A percentile compares a stretch with the other conserved stretches of the same genome.
Conservation (phyloP, 2,329 filamentous ascomycete genomes). For the Thyridium curvatum region DNA sequence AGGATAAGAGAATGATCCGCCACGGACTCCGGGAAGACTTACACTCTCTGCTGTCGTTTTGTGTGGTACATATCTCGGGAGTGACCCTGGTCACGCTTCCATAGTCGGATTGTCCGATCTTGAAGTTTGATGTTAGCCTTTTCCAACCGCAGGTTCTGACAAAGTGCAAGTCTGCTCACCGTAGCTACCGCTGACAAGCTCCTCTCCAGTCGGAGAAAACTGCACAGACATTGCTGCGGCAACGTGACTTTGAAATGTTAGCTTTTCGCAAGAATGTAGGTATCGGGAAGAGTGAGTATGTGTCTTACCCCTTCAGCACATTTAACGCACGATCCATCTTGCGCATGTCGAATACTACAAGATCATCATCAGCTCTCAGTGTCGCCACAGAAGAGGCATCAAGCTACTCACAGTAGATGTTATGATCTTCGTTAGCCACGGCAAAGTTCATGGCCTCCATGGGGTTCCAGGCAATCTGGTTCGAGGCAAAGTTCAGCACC, state of each 20-base stretch:
- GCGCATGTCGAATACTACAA: constrained; percentile 77
- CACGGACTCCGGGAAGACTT: constrained; percentile 7
- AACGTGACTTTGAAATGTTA: constrained; percentile 53
- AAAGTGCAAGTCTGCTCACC: constrained; percentile 27
- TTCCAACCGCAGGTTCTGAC: too few species aligned
- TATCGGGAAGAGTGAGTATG: not conserved
- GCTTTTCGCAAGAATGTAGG: not conserved
- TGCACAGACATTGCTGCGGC: constrained; percentile 93
- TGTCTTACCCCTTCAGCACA: constrained; percentile 58
- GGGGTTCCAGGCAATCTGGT: constrained; percentile 86
- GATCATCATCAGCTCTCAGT: not conserved
- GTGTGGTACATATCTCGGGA: constrained; percentile 95
- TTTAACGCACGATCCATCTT: constrained; percentile 84
- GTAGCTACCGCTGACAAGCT: constrained; percentile 85
- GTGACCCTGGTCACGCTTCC: constrained; percentile 73
- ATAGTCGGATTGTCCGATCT: constrained; percentile 81
- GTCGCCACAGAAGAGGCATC: too few species aligned
- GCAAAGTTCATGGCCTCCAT: constrained; percentile 70
- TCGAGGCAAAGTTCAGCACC: constrained; percentile 74
- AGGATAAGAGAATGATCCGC: not conserved
- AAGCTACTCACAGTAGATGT: constrained; percentile 56
- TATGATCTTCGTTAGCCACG: constrained; percentile 90
- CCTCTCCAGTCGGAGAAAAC: constrained; percentile 89
- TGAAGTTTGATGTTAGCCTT: constrained; percentile 22
- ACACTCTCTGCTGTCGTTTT: constrained; percentile 94